Conservation (phyloP, 1,284 basidiomycete genomes). For the Trametes pubescens region DNA sequence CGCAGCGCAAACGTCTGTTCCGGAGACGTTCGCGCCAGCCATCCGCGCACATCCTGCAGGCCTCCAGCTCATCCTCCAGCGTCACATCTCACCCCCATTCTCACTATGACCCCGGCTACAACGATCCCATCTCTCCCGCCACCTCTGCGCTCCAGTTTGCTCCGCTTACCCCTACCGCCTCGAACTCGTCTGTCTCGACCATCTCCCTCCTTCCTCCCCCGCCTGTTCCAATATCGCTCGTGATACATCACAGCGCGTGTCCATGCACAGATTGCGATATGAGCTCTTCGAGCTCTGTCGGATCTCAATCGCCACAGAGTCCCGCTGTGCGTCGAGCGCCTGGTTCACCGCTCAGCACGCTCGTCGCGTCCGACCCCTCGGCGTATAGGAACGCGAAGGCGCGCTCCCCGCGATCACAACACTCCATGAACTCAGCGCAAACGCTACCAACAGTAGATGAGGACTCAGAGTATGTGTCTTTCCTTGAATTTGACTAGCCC, state of each 20-base stretch:
- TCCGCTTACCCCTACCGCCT: conserved; percentile 18
- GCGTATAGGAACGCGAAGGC: conserved; percentile 25
- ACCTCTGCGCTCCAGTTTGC: conserved; percentile 28
- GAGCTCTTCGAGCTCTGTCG: conserved; percentile 2
- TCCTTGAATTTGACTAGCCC: conserved; percentile 36
- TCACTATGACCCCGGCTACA: not conserved
- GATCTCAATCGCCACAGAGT: not conserved
- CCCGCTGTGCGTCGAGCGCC: conserved; percentile 53
- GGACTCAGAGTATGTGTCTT: conserved; percentile 43
- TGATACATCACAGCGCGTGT: conserved; percentile 7
- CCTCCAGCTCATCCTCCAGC: conserved; percentile 27
- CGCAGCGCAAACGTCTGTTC: conserved; percentile 35
- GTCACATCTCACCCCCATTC: conserved; percentile 14
- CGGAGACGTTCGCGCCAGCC: conserved; percentile 29
- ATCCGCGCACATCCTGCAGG: conserved; percentile 24
- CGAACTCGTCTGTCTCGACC: conserved; percentile 31
- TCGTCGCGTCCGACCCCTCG: conserved; percentile 44
- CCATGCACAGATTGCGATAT: conserved; percentile 18
- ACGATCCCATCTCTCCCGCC: conserved; percentile 15
- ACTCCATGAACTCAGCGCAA: conserved; percentile 23
- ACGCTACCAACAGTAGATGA: conserved; percentile 42
- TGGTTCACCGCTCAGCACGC: conserved; percentile 56
- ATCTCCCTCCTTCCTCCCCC: conserved; percentile 27
- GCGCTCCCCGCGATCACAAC: conserved; percentile 12
- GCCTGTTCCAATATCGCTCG: conserved; percentile 6